phyloP scores from a whole-genome alignment of 1,139 yeast genomes.

The Candida tunisiensis region DNA sequence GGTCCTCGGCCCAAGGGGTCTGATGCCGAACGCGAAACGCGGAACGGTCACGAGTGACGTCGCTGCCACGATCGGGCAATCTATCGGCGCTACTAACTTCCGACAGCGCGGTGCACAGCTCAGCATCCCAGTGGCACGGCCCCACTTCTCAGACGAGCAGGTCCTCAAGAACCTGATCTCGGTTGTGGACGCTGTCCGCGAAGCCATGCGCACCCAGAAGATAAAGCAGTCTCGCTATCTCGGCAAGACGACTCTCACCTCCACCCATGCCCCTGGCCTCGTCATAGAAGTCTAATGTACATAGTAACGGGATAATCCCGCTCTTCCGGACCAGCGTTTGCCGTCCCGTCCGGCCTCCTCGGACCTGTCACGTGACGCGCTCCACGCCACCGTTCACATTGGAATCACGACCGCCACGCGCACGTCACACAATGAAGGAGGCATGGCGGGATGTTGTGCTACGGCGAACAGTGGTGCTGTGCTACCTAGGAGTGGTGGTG shows the following conservation, averaged over 20 bases:
- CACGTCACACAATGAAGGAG: too few relatives aligned
- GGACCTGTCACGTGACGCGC: too few relatives aligned
- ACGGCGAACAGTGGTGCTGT: conserved; percentile 4
- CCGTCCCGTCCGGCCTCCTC: too few relatives aligned
- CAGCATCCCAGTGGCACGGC: conserved; percentile 60
- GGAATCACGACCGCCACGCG: too few relatives aligned
- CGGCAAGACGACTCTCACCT: conserved; percentile 52
- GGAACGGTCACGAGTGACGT: conserved; percentile 65
- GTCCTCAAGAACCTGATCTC: conserved; percentile 56
- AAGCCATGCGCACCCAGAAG: conserved; percentile 29
- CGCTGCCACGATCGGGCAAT: conserved; percentile 31
- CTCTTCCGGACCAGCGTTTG: too few relatives aligned
- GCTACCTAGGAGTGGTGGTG: conserved; percentile 22
- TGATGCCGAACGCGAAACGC: conserved; percentile 76
- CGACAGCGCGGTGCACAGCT: conserved; percentile 44
- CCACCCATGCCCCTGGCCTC: conserved; percentile 72
- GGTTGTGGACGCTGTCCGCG: conserved; percentile 47
- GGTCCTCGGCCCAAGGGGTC: conserved; percentile 72
- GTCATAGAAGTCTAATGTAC: conserved; percentile 37
- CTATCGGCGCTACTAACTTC: conserved; percentile 53
- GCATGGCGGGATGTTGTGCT: too few relatives aligned
- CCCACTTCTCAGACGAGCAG: conserved; percentile 64
- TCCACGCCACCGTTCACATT: too few relatives aligned
- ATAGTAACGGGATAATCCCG: conserved; percentile 1
- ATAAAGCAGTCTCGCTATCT: conserved; percentile 51